Evolutionary conservation across 2,329 filamentous ascomycete species (phyloP).

Genomic region (Fonsecaea pugnacius): DNA sequence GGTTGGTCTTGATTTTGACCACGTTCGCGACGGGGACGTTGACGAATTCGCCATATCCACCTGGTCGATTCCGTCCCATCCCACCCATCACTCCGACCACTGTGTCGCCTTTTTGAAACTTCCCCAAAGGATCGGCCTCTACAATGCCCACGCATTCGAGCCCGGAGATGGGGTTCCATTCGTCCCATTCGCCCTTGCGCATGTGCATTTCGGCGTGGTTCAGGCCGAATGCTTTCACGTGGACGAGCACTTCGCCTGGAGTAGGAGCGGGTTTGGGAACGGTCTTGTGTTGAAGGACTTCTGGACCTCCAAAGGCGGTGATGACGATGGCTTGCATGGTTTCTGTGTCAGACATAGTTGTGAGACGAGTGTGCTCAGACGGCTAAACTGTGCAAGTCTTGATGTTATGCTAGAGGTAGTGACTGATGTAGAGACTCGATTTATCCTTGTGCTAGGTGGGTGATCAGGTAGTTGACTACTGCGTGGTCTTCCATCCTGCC

Average conservation of each 20-base stretch:
- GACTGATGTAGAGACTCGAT: background rate
- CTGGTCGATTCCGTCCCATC: conserved; percentile 46
- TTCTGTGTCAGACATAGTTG: background rate
- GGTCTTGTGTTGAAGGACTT: conserved; percentile 39
- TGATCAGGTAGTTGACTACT: background rate
- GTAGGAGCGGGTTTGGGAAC: conserved; percentile 40
- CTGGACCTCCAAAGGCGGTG: conserved; percentile 41
- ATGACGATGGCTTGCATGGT: conserved; percentile 46
- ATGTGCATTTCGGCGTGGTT: conserved; percentile 56
- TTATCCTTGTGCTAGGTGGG: background rate
- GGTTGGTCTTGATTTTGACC: conserved; percentile 37
- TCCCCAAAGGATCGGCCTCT: conserved; percentile 43
- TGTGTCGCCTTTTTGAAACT: conserved; percentile 42
- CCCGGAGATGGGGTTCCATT: conserved; percentile 38
- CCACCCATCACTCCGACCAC: conserved; percentile 52
- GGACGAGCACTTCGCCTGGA: conserved; percentile 41
- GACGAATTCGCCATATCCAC: conserved; percentile 49
- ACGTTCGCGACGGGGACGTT: conserved; percentile 44
- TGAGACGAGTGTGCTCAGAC: background rate
- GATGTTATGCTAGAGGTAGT: background rate
- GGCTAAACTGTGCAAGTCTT: background rate
- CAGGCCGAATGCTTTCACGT: conserved; percentile 50
- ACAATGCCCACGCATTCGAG: conserved; percentile 51
- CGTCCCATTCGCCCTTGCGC: conserved; percentile 47
- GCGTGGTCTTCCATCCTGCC: background rate